Percentiles rank a stretch among this genome's conserved stretches.
Evolutionary conservation across 148 eudicot species (phyloP).

Genomic region (Gaultheria prostrata): DNA sequence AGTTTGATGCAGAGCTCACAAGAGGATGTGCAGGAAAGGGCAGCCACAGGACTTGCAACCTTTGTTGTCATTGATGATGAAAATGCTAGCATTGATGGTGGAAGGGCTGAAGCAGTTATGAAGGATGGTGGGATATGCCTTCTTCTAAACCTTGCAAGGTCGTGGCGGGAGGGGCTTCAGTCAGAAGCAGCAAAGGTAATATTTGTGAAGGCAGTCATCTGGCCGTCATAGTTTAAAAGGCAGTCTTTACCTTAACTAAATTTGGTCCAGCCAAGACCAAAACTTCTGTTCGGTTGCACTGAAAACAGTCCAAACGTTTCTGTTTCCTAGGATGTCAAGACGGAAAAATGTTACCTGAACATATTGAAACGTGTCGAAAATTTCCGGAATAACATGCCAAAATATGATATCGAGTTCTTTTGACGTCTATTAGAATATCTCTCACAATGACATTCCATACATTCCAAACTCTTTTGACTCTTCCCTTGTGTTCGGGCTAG

Average conservation of each 20-base stretch:
- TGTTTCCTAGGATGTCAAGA: not conserved
- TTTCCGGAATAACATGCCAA: not conserved
- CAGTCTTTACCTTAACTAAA: not conserved
- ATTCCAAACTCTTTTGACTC: not conserved
- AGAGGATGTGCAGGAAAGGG: conserved; percentile 97
- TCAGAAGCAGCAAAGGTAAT: conserved; percentile 91
- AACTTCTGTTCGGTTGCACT: not conserved
- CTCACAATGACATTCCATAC: not conserved
- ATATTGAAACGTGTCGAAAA: not conserved
- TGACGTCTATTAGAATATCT: not conserved
- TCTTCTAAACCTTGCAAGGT: conserved; percentile 73
- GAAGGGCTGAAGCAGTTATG: conserved; percentile 94
- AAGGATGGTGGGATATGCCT: conserved; percentile 79
- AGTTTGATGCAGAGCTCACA: conserved; percentile 78
- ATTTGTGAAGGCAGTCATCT: not conserved
- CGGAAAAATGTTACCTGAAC: not conserved
- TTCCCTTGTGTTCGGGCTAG: not conserved
- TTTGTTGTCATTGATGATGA: conserved; percentile 96
- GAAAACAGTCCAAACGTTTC: not conserved
- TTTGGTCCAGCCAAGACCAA: not conserved
- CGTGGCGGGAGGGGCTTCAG: conserved; percentile 95
- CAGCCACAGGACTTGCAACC: conserved; percentile 92
- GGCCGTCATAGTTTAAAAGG: conserved; percentile 3
- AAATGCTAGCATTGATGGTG: conserved; percentile 78
- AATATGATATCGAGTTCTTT: not conserved